Conservation (phyloP, 345 rosid species). For the Linum tenue region DNA sequence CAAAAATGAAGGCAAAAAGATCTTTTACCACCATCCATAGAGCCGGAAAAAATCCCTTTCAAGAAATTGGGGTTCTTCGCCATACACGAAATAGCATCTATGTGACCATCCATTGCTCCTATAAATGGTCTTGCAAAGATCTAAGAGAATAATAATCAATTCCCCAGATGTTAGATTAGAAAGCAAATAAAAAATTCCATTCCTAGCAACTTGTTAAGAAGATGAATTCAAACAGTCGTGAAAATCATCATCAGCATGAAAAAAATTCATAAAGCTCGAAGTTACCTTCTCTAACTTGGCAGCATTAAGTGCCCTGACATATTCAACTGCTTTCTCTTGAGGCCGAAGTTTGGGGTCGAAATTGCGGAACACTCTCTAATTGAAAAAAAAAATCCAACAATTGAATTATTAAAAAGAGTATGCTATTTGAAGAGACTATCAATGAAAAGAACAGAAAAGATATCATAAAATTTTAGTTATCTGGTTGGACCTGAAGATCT, state of each 20-base stretch:
- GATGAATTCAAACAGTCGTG: no score
- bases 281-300: constrained; percentile 84
- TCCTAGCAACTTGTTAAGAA: no score
- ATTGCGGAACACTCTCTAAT: constrained; percentile 78
- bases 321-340: constrained; percentile 80
- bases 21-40: constrained; percentile 84
- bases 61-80: constrained; percentile 86
- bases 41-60: constrained; percentile 83
- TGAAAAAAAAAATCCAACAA: constrained; percentile 9
- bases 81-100: constrained; percentile 80
- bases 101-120: constrained; percentile 95
- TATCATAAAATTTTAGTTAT: not conserved
- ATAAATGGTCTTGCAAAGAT: constrained; percentile 87
- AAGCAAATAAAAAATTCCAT: not conserved
- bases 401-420: no score
- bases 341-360: constrained; percentile 73
- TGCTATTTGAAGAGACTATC: not conserved
- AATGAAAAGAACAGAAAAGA: not conserved
- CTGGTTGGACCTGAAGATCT: constrained; percentile 65
- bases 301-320: constrained; percentile 81
- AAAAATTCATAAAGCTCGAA: no score
- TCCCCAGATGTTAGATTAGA: not conserved
- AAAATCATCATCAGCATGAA: no score
- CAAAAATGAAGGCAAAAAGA: not conserved
- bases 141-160: constrained; percentile 24